Evolutionary conservation across 495 filamentous ascomycete genomes (phyloP).

Genomic region (Lichenothelia convexa): DNA sequence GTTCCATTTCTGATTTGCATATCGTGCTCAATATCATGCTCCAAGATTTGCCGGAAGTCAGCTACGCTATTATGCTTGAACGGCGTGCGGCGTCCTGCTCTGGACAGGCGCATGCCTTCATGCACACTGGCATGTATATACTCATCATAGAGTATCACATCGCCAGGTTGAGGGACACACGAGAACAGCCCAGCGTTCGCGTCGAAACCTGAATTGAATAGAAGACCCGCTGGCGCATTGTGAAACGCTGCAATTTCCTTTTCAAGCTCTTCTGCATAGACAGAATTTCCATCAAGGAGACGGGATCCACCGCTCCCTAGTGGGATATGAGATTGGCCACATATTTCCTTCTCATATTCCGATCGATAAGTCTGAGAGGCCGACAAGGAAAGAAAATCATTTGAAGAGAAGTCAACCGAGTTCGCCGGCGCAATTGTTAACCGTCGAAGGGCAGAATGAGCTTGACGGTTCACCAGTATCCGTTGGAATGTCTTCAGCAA

Average conservation of each 20-base stretch:
- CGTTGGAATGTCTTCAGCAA: not conserved
- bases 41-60: conserved; percentile 25
- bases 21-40: conserved; percentile 18
- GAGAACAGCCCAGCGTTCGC: conserved; percentile 54
- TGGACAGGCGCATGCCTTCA: conserved; percentile 55
- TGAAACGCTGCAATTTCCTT: conserved; percentile 46
- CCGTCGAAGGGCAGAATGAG: conserved; percentile 28
- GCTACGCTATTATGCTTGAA: conserved; percentile 46
- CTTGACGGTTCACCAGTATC: conserved; percentile 25
- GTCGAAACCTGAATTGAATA: conserved; percentile 66
- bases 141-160: conserved; percentile 56
- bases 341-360: conserved; percentile 26
- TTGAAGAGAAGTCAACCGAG: conserved; percentile 42
- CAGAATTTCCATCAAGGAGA: conserved; percentile 51
- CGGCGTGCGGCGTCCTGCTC: conserved; percentile 28
- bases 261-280: conserved; percentile 45
- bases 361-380: conserved; percentile 22
- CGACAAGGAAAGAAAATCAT: conserved; percentile 43
- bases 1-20: conserved; percentile 19
- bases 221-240: conserved; percentile 38
- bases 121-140: conserved; percentile 60
- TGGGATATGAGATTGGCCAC: conserved; percentile 7
- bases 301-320: conserved; percentile 42
- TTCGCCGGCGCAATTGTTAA: conserved; percentile 24
- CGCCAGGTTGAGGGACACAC: conserved; percentile 47